Evolutionary conservation across 176 grass and related monocot species (phyloP), one percentile per base, ranked within the genome.

Genomic region (Triticum dicoccoides): DNA sequence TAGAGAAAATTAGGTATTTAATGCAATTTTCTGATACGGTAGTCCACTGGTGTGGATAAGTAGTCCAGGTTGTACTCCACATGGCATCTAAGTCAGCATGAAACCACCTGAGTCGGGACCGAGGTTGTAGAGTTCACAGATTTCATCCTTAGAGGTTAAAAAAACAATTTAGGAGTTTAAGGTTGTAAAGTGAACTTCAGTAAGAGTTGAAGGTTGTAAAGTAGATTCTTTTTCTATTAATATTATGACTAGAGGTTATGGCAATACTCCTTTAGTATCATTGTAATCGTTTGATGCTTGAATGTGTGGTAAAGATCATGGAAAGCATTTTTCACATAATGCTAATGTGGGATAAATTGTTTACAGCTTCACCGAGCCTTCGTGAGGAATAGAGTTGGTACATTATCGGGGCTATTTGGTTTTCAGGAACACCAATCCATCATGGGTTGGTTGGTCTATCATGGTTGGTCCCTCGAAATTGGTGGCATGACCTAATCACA

Each of bases 271-370:
- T 49, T 76, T 49, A 76, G 41, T 24, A 51, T 85, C 11, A 17
- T 85, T 66, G 1, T 12, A 14, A 64, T 21, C 0, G 41, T 76
- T 84, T 77, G 39, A 18, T 84, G 49, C 51, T 27, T 45, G 82
- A 27, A 71, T 72, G 66, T 41, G 38, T 3, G 9, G 23, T 61
- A 41, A 37, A 83, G 56, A 45, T 74, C n/a, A 74, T 9, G 41
- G 6, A 49, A 15, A 51, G 49, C 72, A 30, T 75, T 75, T 75
- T 29, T 30, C 3, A 74, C 11, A 2, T 61, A 30, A 63, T 63
- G 68, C 68, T 73, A 61, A 62, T 83, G 15, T 62, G 72, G 49
- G 21, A 42, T 30, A 73, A n/a, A 10, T 42, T 83, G 15, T 83
- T 58, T 62, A 73, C 54, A 65, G 69, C 39, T 76, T 39, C 18